Evolutionary conservation across 306 rosid species (phyloP), one percentile per base, ranked within the genome.

Genomic region (Castanospermum australe): DNA sequence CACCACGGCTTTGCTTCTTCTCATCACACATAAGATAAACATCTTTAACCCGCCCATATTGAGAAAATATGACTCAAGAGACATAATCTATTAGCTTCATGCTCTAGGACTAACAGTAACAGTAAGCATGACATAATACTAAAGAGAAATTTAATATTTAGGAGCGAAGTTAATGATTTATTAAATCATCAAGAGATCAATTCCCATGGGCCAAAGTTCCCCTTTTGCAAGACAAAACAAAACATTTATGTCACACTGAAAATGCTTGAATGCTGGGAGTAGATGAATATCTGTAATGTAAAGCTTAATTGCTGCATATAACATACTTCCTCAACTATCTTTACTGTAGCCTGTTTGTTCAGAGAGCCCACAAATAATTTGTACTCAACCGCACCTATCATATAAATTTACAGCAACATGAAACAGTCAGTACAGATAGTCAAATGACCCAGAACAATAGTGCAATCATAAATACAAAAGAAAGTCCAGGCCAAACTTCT

Each of bases 1-100:
- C 71, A 95, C 99, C 99, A 30, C 98, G 98, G 77, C 97, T 95
- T 79, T 88, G 98, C 89, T 88, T 91, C 81, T 87, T 77, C 71
- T 92, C 97, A 87, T 95, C 99, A 48, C 98, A 94, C 98, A 92
- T 92, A 51, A 95, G 98, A 84, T 95, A 95, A 84, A 92, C 97
- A 85, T 92, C 98, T 87, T 95, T 97, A 55, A 95, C 97, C 70
- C 84, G 90, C 36, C 98, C 99, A 86, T 88, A 92, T 91, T 62
- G 92, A 82, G 84, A 95, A 95, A 50, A 95, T 87, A 97, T 95
- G 92, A 79, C 50, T 76, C 66, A 72, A 71, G 57, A 85, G 77
- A 84, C 44, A 76, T 10, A 84, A 55, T 39, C 59, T 62, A 74
- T 85, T 17, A 83, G 78, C 74, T 83, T 48, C 51, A 38, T 63